phyloP scores from a whole-genome alignment of 2,329 filamentous ascomycete species.

The Amesomyces nigricolor region DNA sequence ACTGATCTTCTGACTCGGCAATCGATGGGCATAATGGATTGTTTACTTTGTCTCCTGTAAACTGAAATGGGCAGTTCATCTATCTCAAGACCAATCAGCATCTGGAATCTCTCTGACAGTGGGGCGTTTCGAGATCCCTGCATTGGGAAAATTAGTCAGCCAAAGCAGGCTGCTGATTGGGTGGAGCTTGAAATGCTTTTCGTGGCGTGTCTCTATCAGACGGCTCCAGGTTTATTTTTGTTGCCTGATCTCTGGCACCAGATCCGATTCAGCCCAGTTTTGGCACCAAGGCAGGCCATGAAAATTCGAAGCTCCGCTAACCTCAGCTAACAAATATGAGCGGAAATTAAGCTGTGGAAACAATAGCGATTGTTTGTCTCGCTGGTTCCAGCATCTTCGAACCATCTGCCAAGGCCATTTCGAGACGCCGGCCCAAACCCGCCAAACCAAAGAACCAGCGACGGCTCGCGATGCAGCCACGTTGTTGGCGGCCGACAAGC shows the following conservation, averaged over 20 bases:
- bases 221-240: conserved; percentile 1
- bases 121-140: conserved; percentile 7
- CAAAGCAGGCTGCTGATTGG: background rate
- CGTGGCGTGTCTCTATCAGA: conserved; percentile 15
- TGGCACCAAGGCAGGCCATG: background rate
- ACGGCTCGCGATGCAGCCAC: conserved; percentile 2
- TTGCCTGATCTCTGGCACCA: conserved; percentile 12
- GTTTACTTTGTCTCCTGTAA: background rate
- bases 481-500: background rate
- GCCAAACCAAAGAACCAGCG: background rate
- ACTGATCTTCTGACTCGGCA: conserved; percentile 1
- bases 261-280: conserved; percentile 18
- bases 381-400: conserved; percentile 4
- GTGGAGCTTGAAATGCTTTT: conserved; percentile 7
- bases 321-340: background rate
- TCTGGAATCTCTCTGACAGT: background rate
- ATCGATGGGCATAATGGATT: background rate
- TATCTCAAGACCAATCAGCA: conserved; percentile 18
- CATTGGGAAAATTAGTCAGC: background rate
- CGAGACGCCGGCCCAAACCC: background rate
- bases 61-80: conserved; percentile 7
- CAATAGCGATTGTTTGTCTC: background rate
- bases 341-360: background rate
- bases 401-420: background rate
- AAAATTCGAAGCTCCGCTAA: background rate